Percentiles rank a stretch among this genome's conserved stretches.
These are phyloP conservation scores for Novymonas esmeraldas DNA, from an alignment of 208 protist genomes.

Conservation along the genomic window DNA sequence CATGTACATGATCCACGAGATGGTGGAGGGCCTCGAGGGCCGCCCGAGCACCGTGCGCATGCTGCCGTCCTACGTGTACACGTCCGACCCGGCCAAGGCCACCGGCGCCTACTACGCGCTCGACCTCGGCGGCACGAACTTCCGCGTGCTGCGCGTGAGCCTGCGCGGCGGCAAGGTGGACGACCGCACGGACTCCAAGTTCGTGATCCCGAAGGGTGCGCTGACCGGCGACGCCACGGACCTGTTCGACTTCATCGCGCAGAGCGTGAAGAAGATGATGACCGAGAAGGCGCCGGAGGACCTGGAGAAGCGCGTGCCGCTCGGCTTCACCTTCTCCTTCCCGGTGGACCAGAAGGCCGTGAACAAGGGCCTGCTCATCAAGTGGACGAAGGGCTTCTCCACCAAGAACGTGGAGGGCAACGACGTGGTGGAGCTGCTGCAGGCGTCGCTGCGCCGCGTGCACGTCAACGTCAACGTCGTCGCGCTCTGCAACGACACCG, in stretches of 20 bases:
- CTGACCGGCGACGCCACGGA: constrained; percentile 55
- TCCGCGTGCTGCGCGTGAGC: constrained; percentile 78
- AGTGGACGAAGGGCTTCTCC: constrained; percentile 93
- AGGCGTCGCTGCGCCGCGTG: constrained; percentile 60
- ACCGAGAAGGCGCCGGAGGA: constrained; percentile 62
- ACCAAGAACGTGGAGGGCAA: constrained; percentile 85
- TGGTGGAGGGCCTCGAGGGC: constrained; percentile 82
- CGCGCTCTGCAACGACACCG: constrained; percentile 92
- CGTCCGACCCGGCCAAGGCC: constrained; percentile 47
- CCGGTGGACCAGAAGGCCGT: constrained; percentile 84
- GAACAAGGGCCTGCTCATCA: constrained; percentile 79
- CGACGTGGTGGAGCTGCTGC: constrained; percentile 89
- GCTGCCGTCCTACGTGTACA: constrained; percentile 88
- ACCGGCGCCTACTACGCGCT: constrained; percentile 87
- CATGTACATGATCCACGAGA: constrained; percentile 84
- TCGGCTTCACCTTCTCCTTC: constrained; percentile 95
- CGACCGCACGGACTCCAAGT: constrained; percentile 46
- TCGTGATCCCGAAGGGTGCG: constrained; percentile 56
- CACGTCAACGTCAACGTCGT: constrained; percentile 80
- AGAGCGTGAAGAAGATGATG: constrained; percentile 72
- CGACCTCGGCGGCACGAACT: constrained; percentile 93
- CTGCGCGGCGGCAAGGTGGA: constrained; percentile 57
- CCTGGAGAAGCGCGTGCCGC: constrained; percentile 52
- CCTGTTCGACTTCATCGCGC: constrained; percentile 91
- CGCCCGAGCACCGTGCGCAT: constrained; percentile 78